phyloP scores from a whole-genome alignment of 768 basidiomycete species.

The Panaeolus cyanescens region DNA sequence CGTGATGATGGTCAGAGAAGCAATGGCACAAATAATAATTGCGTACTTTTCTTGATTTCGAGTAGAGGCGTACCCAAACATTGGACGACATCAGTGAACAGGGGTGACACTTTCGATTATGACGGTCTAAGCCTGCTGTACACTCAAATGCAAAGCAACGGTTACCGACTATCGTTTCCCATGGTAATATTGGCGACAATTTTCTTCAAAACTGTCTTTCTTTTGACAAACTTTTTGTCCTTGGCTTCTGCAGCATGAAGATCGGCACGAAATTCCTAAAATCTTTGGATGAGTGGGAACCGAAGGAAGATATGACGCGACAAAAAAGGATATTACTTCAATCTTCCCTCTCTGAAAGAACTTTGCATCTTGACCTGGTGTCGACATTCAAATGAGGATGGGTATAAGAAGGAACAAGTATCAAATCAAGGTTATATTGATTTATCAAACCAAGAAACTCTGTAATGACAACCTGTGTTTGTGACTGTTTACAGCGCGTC shows the following conservation, averaged over 20 bases:
- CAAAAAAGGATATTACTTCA: slow-evolving; percentile 54
- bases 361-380: slow-evolving; percentile 85
- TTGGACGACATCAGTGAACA: slow-evolving; percentile 95
- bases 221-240: slow-evolving; percentile 94
- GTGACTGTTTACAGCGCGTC: slow-evolving; percentile 8
- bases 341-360: slow-evolving; percentile 93
- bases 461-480: slow-evolving; percentile 7
- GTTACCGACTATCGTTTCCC: slow-evolving; percentile 94
- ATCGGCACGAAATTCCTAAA: slow-evolving; percentile 86
- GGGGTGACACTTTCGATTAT: slow-evolving; percentile 72
- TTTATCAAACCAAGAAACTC: background rate
- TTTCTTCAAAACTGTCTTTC: slow-evolving; percentile 95
- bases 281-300: slow-evolving; percentile 3
- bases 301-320: background rate
- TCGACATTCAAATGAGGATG: slow-evolving; percentile 35
- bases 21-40: background rate
- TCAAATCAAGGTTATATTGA: background rate
- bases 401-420: background rate
- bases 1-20: slow-evolving; percentile 14
- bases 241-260: slow-evolving; percentile 90
- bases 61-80: slow-evolving; percentile 93
- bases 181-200: slow-evolving; percentile 99
- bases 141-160: slow-evolving; percentile 20
- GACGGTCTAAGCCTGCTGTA: slow-evolving; percentile 19
- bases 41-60: slow-evolving; percentile 98